Evolutionary conservation across 208 protist species (phyloP), one percentile per base, ranked within the genome.

Genomic region (Leptomonas pyrrhocoris): DNA sequence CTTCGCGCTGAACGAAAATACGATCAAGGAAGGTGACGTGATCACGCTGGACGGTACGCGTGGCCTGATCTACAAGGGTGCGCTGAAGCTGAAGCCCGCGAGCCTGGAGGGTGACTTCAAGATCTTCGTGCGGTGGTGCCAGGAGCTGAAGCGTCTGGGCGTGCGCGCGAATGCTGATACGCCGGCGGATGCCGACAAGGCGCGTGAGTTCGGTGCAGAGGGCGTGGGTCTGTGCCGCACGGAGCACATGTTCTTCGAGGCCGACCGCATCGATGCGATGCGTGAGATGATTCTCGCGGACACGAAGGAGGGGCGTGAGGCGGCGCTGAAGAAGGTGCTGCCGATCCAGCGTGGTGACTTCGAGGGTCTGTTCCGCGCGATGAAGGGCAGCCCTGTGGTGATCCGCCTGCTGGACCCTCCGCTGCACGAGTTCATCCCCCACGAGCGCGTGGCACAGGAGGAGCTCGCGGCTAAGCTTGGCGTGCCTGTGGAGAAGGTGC

Each of bases 181-280:
- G 50, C 84, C 88, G 13, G 25, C 28, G n/a, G 96, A 98, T 69
- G 74, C 89, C 23, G 55, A 46, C 38, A 90, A 74, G 31, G 95
- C 95, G 28, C 63, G 77, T 56, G 65, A 77, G 51, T 98, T 98
- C 72, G 96, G 96, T 42, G 93, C 94, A n/a, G 88, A 98, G 77
- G 97, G 97, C 62, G 94, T 98, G 70, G 97, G 97, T 30, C 92
- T 98, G 45, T 91, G 86, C 79, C 84, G 97, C 30, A 99, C 97
- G 40, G 97, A 99, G 91, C 96, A 98, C 85, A 98, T 98, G 97
- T 99, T 99, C 89, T 97, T 98, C 71, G 84, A 92, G 63, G 82
- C 75, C 25, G 76, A 77, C 45, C 79, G 95, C 51, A 96, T 98
- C 73, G 74, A 86, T 19, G 78, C 78, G 12, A 86, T 98, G 62